Conservation (phyloP, 345 rosid species). For the Salix suchowensis region DNA sequence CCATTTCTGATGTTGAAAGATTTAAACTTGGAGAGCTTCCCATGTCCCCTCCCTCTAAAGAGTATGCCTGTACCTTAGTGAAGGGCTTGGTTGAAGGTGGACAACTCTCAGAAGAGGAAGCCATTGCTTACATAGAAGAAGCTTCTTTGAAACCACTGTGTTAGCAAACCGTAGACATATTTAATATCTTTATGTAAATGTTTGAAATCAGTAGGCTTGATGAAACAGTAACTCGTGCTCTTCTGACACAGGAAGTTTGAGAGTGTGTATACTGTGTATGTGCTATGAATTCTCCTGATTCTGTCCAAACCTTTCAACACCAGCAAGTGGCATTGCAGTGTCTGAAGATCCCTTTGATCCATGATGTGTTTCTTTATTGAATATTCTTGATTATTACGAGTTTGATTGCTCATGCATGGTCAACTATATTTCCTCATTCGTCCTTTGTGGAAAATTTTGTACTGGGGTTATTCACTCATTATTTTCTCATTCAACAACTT, state of each 20-base stretch:
- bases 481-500: neutral
- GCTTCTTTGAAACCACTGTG: conserved; percentile 53
- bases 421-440: neutral
- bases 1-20: conserved; percentile 27
- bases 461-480: neutral
- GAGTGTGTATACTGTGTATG: conserved; percentile 78
- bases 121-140: conserved; percentile 52
- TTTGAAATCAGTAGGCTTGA: neutral
- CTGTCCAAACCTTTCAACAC: conserved; percentile 60
- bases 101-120: conserved; percentile 54
- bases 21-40: conserved; percentile 52
- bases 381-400: neutral
- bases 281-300: conserved; percentile 73
- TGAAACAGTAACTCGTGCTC: too few relatives aligned
- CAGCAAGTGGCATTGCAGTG: conserved; percentile 78
- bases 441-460: neutral
- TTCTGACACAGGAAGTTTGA: conserved; percentile 73
- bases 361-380: conserved; percentile 44
- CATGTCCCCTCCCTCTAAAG: conserved; percentile 41
- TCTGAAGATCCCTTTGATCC: conserved; percentile 85
- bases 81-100: conserved; percentile 75
- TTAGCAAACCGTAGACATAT: conserved; percentile 12
- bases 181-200: neutral
- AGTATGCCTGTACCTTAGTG: conserved; percentile 46
- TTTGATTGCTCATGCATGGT: neutral